A percentile compares a stretch with the other conserved stretches of the same genome.
These are phyloP conservation scores for Cyclotella sp. DNA, from an alignment of 108 stramenopile genomes.

Conservation along the genomic window DNA sequence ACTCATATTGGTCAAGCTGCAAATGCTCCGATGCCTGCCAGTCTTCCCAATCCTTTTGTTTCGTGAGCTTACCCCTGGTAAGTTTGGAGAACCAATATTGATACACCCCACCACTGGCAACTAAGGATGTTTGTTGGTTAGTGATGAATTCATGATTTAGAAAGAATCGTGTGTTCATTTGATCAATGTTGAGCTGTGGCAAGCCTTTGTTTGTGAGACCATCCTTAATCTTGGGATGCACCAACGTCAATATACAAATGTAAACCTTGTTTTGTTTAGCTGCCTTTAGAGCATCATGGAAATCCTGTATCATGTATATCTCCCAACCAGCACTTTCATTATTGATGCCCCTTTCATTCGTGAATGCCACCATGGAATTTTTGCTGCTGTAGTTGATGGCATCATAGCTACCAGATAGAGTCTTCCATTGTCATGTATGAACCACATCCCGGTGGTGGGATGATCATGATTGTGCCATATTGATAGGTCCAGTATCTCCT, in stretches of 20 bases:
- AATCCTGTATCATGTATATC: too few relatives aligned
- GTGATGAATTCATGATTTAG: too few relatives aligned
- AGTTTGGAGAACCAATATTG: constrained; percentile 2
- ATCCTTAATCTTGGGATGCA: too few relatives aligned
- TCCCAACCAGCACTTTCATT: neutral
- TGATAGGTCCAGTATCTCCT: too few relatives aligned
- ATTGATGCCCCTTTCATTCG: neutral
- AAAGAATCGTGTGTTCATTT: neutral
- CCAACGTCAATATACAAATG: too few relatives aligned
- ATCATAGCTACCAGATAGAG: neutral
- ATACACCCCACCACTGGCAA: neutral
- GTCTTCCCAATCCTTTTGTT: constrained; percentile 5
- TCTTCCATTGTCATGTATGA: neutral
- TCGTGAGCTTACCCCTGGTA: constrained; percentile 1
- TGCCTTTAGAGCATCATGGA: too few relatives aligned
- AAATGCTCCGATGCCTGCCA: constrained; percentile 9
- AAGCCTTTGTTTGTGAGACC: neutral
- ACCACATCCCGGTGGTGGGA: neutral
- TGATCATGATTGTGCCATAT: too few relatives aligned
- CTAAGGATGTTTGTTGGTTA: too few relatives aligned
- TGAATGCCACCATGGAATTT: neutral
- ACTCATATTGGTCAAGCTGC: constrained; percentile 17
- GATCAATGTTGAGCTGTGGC: neutral
- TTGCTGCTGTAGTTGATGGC: neutral
- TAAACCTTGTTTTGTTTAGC: too few relatives aligned